These are phyloP conservation scores for Camellia granthamiana DNA, from an alignment of 148 eudicot genomes.

Conservation along the genomic window DNA sequence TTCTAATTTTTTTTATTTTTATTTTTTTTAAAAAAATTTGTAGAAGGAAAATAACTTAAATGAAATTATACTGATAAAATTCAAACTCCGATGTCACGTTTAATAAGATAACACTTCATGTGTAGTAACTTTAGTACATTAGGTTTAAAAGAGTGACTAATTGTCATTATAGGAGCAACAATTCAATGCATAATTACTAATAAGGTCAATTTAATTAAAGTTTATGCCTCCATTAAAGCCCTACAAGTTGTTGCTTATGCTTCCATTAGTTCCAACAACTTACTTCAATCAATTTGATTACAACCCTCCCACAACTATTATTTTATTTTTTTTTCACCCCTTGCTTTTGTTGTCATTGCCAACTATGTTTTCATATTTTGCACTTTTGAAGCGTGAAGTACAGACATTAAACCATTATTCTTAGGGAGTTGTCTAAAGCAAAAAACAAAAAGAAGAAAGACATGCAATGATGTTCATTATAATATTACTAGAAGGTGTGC, in stretches of 20 bases:
- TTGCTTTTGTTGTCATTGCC: not conserved
- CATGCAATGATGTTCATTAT: not conserved
- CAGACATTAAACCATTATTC: slow-evolving; percentile 5
- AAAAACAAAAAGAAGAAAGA: not conserved
- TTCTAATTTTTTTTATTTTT: too few species aligned
- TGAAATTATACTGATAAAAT: too few species aligned
- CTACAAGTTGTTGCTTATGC: slow-evolving; percentile 7
- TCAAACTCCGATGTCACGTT: too few species aligned
- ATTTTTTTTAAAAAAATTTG: too few species aligned
- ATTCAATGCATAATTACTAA: not conserved
- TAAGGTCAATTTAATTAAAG: not conserved
- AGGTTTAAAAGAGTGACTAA: not conserved
- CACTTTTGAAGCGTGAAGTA: not conserved
- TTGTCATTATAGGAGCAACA: not conserved
- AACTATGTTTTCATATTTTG: not conserved
- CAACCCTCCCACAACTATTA: not conserved
- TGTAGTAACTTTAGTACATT: too few species aligned
- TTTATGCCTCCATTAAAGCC: slow-evolving; percentile 15
- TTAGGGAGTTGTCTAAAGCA: not conserved
- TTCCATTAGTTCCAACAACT: slow-evolving; percentile 10
- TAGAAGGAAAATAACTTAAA: too few species aligned
- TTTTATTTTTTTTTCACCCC: not conserved
- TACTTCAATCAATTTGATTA: not conserved
- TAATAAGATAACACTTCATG: too few species aligned
- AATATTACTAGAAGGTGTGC: not conserved